Conservation (phyloP, 2,329 filamentous ascomycete species). For the Sporothrix sp. region DNA sequence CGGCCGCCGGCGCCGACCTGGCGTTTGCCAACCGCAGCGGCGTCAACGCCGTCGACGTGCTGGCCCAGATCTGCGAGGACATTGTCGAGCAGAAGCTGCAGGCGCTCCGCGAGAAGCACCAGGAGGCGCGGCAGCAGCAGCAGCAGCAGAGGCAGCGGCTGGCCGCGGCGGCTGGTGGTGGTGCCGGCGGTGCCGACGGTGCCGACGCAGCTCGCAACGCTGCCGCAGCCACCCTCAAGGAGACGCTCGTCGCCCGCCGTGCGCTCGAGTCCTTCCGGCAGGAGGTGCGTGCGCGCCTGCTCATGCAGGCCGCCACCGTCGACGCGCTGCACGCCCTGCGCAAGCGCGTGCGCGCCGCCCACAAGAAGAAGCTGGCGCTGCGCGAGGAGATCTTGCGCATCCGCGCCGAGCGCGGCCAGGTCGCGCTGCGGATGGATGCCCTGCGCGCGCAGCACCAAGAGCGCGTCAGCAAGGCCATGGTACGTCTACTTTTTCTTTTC, state of each 20-base stretch:
- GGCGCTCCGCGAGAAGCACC: slow-evolving; percentile 34
- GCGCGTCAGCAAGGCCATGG: slow-evolving; percentile 42
- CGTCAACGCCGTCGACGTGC: slow-evolving; percentile 53
- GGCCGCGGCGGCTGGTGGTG: too few relatives aligned
- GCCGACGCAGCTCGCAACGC: too few relatives aligned
- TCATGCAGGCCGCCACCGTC: slow-evolving; percentile 52
- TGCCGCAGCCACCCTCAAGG: slow-evolving; percentile 37
- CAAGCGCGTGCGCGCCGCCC: slow-evolving; percentile 46
- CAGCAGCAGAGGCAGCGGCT: slow-evolving; percentile 29
- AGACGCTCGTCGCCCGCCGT: slow-evolving; percentile 44
- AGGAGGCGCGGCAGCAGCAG: slow-evolving; percentile 14
- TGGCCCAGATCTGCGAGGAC: slow-evolving; percentile 52
- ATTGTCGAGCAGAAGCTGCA: slow-evolving; percentile 42
- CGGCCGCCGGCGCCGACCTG: slow-evolving; percentile 42
- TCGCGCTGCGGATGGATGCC: slow-evolving; percentile 53
- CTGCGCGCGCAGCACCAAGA: slow-evolving; percentile 50
- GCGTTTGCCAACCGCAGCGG: slow-evolving; percentile 44
- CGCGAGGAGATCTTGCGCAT: slow-evolving; percentile 52
- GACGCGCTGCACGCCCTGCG: slow-evolving; percentile 49
- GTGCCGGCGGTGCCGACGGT: too few relatives aligned
- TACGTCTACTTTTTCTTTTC: slow-evolving; percentile 24
- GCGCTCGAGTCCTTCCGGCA: slow-evolving; percentile 50
- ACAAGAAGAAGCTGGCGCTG: slow-evolving; percentile 46
- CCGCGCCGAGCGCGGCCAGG: slow-evolving; percentile 49
- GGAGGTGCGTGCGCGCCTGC: slow-evolving; percentile 44